A percentile compares a stretch with the other conserved stretches of the same genome.
Evolutionary conservation across 2,329 filamentous ascomycete genomes (phyloP).

Genomic region (Penicillium sp.): DNA sequence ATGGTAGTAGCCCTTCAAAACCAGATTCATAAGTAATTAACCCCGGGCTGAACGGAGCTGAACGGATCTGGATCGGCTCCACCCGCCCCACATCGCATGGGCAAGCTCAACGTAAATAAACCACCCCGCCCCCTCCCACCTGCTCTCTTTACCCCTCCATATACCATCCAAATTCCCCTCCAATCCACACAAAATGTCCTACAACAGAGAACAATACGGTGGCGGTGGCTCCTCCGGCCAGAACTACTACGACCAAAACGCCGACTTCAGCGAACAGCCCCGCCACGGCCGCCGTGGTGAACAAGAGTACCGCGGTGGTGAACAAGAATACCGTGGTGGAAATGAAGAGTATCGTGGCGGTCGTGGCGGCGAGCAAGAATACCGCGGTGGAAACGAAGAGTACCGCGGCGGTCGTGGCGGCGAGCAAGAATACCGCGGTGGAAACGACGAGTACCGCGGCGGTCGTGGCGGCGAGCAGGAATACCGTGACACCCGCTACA

Average conservation of each 20-base stretch:
- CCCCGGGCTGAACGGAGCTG: background rate
- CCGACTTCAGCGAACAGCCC: conserved; percentile 18
- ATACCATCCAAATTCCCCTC: background rate
- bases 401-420: conserved; percentile 24
- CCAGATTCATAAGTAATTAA: background rate
- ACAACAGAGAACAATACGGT: background rate
- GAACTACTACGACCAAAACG: conserved; percentile 29
- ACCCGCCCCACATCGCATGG: conserved; percentile 1
- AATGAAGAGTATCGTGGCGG: no score
- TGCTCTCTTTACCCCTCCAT: background rate
- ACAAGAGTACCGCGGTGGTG: background rate
- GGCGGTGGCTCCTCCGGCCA: conserved; percentile 17
- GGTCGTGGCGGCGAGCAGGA: background rate
- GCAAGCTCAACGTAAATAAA: background rate
- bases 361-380: background rate
- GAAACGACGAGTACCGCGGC: conserved; percentile 7
- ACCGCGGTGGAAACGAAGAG: conserved; percentile 21
- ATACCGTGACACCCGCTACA: conserved; percentile 26
- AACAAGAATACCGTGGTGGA: background rate
- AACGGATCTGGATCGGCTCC: conserved; percentile 1
- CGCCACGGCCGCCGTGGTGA: background rate
- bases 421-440: conserved; percentile 21
- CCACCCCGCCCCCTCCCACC: conserved; percentile 7
- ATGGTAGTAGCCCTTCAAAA: background rate
- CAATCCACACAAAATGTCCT: conserved; percentile 21